phyloP scores from a whole-genome alignment of 768 basidiomycete genomes.

The Boletellus emodensis region DNA sequence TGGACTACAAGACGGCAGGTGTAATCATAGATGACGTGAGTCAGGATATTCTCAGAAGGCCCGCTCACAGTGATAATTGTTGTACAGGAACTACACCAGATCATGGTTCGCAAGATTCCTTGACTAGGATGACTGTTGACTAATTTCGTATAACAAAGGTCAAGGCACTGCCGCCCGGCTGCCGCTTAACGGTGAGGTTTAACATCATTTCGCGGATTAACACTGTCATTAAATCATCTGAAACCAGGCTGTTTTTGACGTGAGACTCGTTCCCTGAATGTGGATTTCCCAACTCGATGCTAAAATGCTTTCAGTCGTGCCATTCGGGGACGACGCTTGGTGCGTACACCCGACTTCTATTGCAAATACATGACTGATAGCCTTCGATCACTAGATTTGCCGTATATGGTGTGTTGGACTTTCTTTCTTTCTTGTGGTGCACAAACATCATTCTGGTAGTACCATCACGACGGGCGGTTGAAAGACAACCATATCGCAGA shows the following conservation, averaged over 20 bases:
- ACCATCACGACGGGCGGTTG: slow-evolving; percentile 54
- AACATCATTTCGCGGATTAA: background rate
- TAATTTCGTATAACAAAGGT: slow-evolving; percentile 30
- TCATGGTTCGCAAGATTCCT: slow-evolving; percentile 32
- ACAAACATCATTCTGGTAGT: slow-evolving; percentile 33
- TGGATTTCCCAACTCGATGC: background rate
- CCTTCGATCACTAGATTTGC: slow-evolving; percentile 16
- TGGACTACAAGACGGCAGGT: slow-evolving; percentile 75
- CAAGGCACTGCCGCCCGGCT: slow-evolving; percentile 57
- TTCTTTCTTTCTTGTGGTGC: background rate
- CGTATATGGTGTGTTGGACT: slow-evolving; percentile 23
- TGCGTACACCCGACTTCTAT: slow-evolving; percentile 4
- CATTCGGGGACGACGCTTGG: slow-evolving; percentile 50
- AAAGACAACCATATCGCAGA: slow-evolving; percentile 41
- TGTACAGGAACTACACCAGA: slow-evolving; percentile 37
- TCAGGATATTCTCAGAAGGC: slow-evolving; percentile 1
- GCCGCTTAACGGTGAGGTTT: slow-evolving; percentile 52
- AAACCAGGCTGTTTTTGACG: slow-evolving; percentile 44
- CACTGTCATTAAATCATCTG: background rate
- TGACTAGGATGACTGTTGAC: background rate
- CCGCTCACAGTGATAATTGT: background rate
- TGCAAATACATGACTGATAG: background rate
- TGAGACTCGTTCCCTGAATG: slow-evolving; percentile 25
- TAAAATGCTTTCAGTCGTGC: slow-evolving; percentile 33
- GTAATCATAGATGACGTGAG: slow-evolving; percentile 77